These are phyloP conservation scores for Penicillium manginii DNA, from an alignment of 495 filamentous ascomycete genomes.

Conservation along the genomic window DNA sequence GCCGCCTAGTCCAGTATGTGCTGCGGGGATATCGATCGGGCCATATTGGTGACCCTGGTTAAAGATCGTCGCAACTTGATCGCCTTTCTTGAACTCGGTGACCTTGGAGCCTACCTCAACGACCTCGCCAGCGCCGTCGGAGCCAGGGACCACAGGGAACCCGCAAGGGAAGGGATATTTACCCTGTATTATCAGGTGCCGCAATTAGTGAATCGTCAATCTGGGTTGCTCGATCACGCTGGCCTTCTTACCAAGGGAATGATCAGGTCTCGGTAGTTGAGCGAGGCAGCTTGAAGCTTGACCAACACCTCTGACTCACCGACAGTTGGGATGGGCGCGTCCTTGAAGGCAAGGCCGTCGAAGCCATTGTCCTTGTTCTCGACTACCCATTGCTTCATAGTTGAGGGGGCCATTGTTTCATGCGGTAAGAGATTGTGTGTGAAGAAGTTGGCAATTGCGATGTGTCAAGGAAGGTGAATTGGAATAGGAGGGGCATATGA, in stretches of 20 bases:
- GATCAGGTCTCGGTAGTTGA: constrained; percentile 84
- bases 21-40: constrained; percentile 44
- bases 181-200: constrained; percentile 43
- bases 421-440: neutral
- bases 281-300: constrained; percentile 71
- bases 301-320: constrained; percentile 78
- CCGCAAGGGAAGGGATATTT: constrained; percentile 65
- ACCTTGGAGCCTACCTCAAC: constrained; percentile 70
- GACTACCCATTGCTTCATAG: constrained; percentile 69
- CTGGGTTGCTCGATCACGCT: neutral
- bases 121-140: constrained; percentile 80
- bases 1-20: constrained; percentile 68
- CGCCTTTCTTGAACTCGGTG: constrained; percentile 67
- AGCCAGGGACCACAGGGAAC: constrained; percentile 66
- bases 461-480: neutral
- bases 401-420: constrained; percentile 50
- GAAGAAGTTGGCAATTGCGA: too few relatives aligned
- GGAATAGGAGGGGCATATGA: neutral
- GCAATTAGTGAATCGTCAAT: neutral
- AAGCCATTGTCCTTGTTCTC: constrained; percentile 58
- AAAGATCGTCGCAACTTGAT: constrained; percentile 76
- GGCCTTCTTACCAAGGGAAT: constrained; percentile 61
- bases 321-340: constrained; percentile 58
- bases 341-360: constrained; percentile 60
- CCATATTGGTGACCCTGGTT: constrained; percentile 76